phyloP scores from a whole-genome alignment of 2,329 filamentous ascomycete species.

The Simplicillium aogashimaense region DNA sequence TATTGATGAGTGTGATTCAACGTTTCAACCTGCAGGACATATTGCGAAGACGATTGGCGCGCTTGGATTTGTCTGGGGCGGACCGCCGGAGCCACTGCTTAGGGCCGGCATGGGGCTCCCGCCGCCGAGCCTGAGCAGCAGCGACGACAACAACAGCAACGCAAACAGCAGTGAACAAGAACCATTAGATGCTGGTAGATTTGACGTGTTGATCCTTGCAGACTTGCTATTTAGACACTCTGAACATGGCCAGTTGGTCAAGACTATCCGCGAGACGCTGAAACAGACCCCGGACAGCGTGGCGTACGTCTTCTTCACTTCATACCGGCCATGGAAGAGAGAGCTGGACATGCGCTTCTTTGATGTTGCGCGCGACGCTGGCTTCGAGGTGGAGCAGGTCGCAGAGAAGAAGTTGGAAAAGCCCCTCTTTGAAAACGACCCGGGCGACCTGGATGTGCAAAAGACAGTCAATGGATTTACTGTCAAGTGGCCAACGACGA shows the following conservation, averaged over 20 bases:
- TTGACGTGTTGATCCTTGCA: constrained; percentile 77
- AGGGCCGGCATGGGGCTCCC: constrained; percentile 21
- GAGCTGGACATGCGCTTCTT: constrained; percentile 84
- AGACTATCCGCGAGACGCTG: constrained; percentile 60
- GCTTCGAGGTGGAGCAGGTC: constrained; percentile 70
- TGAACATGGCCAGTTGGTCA: constrained; percentile 70
- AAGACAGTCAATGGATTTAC: constrained; percentile 76
- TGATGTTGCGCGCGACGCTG: constrained; percentile 58
- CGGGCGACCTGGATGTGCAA: constrained; percentile 70
- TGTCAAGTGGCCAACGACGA: constrained; percentile 49
- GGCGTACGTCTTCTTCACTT: constrained; percentile 88
- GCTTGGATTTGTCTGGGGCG: constrained; percentile 79
- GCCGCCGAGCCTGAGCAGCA: constrained; percentile 28
- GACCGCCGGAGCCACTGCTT: constrained; percentile 47
- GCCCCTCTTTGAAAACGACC: constrained; percentile 83
- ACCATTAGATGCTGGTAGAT: constrained; percentile 24
- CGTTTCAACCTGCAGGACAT: constrained; percentile 16
- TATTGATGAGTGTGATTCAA: constrained; percentile 45
- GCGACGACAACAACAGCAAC: constrained; percentile 9
- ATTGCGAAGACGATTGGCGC: constrained; percentile 36
- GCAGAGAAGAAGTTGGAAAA: constrained; percentile 74
- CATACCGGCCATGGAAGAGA: constrained; percentile 83
- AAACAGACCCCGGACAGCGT: constrained; percentile 41
- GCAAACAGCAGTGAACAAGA: neutral
- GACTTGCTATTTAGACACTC: constrained; percentile 88